Conservation (phyloP, 208 protist genomes). For the Porcisia deanei region DNA sequence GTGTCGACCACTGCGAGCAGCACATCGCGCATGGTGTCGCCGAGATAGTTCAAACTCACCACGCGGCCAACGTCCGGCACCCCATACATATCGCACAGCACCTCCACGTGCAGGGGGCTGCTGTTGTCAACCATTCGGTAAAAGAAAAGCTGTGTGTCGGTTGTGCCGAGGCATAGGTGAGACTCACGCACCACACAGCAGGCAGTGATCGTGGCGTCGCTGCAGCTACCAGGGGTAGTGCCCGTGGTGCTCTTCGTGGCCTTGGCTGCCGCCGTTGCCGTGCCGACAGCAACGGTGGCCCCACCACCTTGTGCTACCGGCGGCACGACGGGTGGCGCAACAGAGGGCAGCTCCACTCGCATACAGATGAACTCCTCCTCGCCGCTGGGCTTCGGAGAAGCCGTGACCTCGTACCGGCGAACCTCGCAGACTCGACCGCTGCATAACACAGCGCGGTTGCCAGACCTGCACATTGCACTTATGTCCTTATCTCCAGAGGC, state of each 20-base stretch:
- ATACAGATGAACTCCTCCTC: conserved; percentile 63
- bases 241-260: not conserved
- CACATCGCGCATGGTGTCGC: conserved; percentile 74
- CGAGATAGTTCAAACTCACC: conserved; percentile 66
- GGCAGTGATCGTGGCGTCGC: conserved; percentile 65
- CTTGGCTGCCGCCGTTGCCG: not conserved
- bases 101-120: conserved; percentile 53
- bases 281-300: not conserved
- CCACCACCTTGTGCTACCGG: not conserved
- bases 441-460: conserved; percentile 63
- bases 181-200: conserved; percentile 84
- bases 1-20: conserved; percentile 70
- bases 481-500: conserved; percentile 40
- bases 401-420: conserved; percentile 39
- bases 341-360: conserved; percentile 50
- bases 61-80: conserved; percentile 63
- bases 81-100: conserved; percentile 36
- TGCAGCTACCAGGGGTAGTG: conserved; percentile 1
- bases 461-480: conserved; percentile 39
- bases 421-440: conserved; percentile 60
- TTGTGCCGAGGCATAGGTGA: conserved; percentile 79
- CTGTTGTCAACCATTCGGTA: conserved; percentile 71
- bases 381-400: conserved; percentile 53
- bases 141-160: conserved; percentile 73
- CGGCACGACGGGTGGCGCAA: not conserved